phyloP scores from a whole-genome alignment of 495 filamentous ascomycete species.

The Letharia lupina region DNA sequence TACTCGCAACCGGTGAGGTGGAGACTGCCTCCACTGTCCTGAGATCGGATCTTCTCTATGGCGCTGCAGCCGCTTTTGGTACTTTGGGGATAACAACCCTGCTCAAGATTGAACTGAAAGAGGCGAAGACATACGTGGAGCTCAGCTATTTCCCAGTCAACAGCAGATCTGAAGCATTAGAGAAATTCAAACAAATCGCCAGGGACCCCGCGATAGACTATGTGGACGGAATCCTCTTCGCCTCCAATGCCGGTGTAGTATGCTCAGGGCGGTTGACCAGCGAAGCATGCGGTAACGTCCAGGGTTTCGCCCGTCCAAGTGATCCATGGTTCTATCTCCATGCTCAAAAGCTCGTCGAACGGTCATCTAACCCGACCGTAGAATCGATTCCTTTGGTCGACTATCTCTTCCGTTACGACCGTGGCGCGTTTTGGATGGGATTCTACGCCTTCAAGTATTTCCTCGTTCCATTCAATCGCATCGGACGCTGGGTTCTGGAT shows the following conservation, averaged over 20 bases:
- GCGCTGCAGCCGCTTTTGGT: constrained; percentile 43
- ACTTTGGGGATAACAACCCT: constrained; percentile 47
- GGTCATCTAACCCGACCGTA: background rate
- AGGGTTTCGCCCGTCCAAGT: constrained; percentile 37
- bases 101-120: constrained; percentile 41
- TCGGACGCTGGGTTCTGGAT: constrained; percentile 46
- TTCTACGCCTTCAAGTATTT: constrained; percentile 46
- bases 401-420: constrained; percentile 57
- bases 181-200: constrained; percentile 28
- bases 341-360: constrained; percentile 22
- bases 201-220: constrained; percentile 40
- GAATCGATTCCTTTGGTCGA: constrained; percentile 48
- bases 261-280: constrained; percentile 40
- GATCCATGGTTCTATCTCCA: constrained; percentile 58
- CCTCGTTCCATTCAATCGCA: constrained; percentile 44
- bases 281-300: constrained; percentile 19
- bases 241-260: constrained; percentile 36
- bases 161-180: constrained; percentile 33
- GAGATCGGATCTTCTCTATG: constrained; percentile 42
- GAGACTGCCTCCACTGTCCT: constrained; percentile 33
- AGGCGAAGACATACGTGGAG: constrained; percentile 42
- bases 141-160: constrained; percentile 35
- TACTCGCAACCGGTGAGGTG: constrained; percentile 45
- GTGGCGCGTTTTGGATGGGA: constrained; percentile 52
- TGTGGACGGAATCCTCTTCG: constrained; percentile 46